Base-by-base conservation (phyloP, 2,329 filamentous ascomycete species). In the Clarireedia monteithiana region DNA sequence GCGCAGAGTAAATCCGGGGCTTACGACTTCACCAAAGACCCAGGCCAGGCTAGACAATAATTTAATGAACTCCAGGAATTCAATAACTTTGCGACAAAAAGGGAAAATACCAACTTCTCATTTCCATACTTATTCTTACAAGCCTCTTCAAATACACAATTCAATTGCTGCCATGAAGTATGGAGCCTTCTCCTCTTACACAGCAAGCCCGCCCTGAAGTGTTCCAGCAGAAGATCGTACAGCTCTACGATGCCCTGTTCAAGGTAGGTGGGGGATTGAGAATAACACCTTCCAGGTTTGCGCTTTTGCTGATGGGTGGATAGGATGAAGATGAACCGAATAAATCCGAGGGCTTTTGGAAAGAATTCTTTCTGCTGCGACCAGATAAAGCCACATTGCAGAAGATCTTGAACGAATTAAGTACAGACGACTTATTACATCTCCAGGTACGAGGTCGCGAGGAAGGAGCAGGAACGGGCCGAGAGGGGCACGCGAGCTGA, bases 161-260 rank as follows among this genome's bases (percentile, higher is more conserved):
- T 36, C 26, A 23, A 56, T 51, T 62, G 59, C 57, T 65, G 61
- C 58, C 61, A 67, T 67, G 65, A 64, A 65, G 55, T 55, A 95
- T 95, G 89, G 89, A 95, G 76, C 81, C 85, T 66, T 97, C 92
- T 70, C 94, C 94, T 62, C 82, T 99, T 69, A 96, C 91, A 56
- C 91, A 95, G 74, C 91, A 96, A 78, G 83, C 84, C 73, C 83
- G 90, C 67, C 94, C 92, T 54, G 88, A 95, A 71, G 83, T 86
- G 42, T 96, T 99, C 70, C 88, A 95, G 73, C 92, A 89, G 54
- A 99, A 99, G 76, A 89, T 99, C 63, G 87, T 95, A 59, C 81
- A 88, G 71, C 83, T 97, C 51, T 99, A 99, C 73, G 83, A 91
- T 67, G 80, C 82, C 62, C 77, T 97, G 20, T 92, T 97, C 77